Base-by-base conservation (phyloP, 208 protist genomes). In the Wallacemonas sp. region DNA sequence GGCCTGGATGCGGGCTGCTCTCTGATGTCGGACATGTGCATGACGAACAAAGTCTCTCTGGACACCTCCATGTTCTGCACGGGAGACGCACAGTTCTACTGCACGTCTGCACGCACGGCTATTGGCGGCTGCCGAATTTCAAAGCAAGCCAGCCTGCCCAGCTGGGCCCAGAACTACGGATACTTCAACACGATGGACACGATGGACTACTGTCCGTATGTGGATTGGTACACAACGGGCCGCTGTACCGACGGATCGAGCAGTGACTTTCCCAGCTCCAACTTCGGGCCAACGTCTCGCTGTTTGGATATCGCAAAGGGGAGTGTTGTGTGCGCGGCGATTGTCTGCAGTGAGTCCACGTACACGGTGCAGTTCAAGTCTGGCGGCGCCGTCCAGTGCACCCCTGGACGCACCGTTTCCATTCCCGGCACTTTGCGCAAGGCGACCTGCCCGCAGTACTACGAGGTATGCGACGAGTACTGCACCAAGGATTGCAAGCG, bases 11-110 rank as follows among this genome's bases (percentile, higher is more conserved):
- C 54, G 0, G 90, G 91, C 27, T 96, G 89, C 64, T 32, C 9
- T 17, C 78, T 96, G 17, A 32, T 87, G 19, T 61, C 30, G 2
- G 57, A 73, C 12, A 81, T 74, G 62, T 91, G 84, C 63, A 46
- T 88, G 48, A 41, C 6, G 12, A 55, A 78, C 46, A 38, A 41
- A n/a, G 30, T 66, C 5, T 78, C 83, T 12, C 21, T 74, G 32
- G 77, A 52, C 39, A 74, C 81, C 11, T 43, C 46, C 33, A 87
- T 93, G 76, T 93, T 85, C 75, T 88, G 83, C 56, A 57, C 19
- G 9, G 16, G 9, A 2, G 1, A 2, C 0, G 17, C 26, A 2
- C 39, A 32, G 1, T 4, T 41, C 23, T 19, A 5, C 16, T 94
- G 88, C 61, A 78, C 80, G 0, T 54, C 44, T 12, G 76, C 84